Evolutionary conservation across 257 asterid genomes (phyloP).

Genomic region (Ocimum tenuiflorum): DNA sequence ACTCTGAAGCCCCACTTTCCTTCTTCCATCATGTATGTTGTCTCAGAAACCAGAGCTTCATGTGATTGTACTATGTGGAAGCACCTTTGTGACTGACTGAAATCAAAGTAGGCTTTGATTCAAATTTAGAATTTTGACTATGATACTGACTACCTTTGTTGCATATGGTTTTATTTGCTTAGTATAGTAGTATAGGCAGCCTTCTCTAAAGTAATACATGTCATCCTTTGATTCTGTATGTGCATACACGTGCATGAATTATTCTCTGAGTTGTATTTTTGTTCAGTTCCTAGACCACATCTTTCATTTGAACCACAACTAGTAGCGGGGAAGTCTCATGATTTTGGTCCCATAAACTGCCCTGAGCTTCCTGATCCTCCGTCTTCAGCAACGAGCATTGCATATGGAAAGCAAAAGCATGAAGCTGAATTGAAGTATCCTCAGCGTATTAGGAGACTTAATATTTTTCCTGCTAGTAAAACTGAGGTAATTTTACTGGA

Average conservation of each 20-base stretch:
- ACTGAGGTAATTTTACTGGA: conserved; percentile 55
- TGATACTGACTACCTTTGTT: neutral
- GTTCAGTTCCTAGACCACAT: conserved; percentile 91
- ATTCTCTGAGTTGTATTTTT: conserved; percentile 17
- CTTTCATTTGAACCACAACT: conserved; percentile 91
- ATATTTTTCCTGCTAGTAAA: conserved; percentile 87
- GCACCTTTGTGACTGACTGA: neutral
- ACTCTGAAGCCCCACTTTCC: neutral
- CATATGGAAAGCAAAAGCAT: conserved; percentile 73
- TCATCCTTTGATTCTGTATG: neutral
- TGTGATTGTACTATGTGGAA: conserved; percentile 9
- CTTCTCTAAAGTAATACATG: neutral
- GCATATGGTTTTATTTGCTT: neutral
- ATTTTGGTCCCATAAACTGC: conserved; percentile 74
- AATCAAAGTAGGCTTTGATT: conserved; percentile 2
- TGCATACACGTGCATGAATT: neutral
- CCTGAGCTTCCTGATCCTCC: conserved; percentile 79
- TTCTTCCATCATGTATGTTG: neutral
- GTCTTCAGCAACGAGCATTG: conserved; percentile 41
- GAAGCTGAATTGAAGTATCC: conserved; percentile 91
- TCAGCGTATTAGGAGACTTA: conserved; percentile 77
- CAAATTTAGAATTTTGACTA: neutral
- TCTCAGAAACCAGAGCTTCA: neutral
- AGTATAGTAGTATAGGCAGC: conserved; percentile 6
- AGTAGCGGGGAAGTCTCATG: conserved; percentile 89